These are phyloP conservation scores for Tulasnella sp. DNA, from an alignment of 768 basidiomycete genomes.

Conservation along the genomic window DNA sequence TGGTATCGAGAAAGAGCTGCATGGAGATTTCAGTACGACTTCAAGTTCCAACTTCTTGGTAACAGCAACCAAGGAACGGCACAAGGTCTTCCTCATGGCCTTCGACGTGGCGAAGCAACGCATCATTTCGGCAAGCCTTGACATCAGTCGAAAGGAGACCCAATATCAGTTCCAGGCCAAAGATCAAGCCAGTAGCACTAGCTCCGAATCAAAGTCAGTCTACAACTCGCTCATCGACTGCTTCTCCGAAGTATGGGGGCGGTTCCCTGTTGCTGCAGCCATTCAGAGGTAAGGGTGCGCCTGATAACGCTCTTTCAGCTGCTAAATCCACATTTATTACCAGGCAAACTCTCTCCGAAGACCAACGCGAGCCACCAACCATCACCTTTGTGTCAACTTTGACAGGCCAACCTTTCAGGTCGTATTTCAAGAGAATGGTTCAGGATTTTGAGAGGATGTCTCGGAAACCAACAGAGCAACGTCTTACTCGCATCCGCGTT, in stretches of 20 bases:
- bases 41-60: conserved; percentile 20
- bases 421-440: conserved; percentile 38
- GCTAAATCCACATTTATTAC: not conserved
- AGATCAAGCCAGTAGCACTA: conserved; percentile 10
- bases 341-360: conserved; percentile 3
- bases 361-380: not conserved
- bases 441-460: conserved; percentile 37
- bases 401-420: not conserved
- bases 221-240: conserved; percentile 10
- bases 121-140: conserved; percentile 35
- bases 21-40: conserved; percentile 12
- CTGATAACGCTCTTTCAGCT: not conserved
- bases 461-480: conserved; percentile 38
- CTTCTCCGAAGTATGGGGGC: conserved; percentile 12
- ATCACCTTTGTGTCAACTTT: conserved; percentile 2
- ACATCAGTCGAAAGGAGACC: conserved; percentile 44
- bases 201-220: not conserved
- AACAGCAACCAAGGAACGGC: conserved; percentile 37
- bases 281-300: not conserved
- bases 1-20: conserved; percentile 33
- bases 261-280: conserved; percentile 11
- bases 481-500: not conserved
- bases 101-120: conserved; percentile 26
- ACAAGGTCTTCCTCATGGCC: conserved; percentile 33
- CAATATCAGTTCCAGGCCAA: conserved; percentile 45